Evolutionary conservation across 2,329 filamentous ascomycete species (phyloP), one percentile per base, ranked within the genome.

Genomic region (Talaromyces sp.): DNA sequence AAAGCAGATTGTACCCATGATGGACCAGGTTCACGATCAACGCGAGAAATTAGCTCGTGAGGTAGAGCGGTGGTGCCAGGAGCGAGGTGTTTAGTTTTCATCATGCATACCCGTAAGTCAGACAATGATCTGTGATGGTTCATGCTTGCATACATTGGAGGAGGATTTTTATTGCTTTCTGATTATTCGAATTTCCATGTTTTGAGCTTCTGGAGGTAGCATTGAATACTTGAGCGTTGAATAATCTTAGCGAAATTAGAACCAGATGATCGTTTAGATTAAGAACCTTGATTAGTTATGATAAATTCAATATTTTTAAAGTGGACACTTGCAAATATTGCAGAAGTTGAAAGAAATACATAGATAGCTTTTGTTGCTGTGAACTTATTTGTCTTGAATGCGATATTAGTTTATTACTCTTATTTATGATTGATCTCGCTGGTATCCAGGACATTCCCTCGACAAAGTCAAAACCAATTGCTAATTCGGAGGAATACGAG

Each of bases 41-140:
- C 68, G 66, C 54, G 71, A 69, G 55, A 80, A 79, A 61, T 69
- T 77, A 60, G 68, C 68, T 3, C 70, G 75, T 63, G 79, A 81
- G 67, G 79, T 81, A 34, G 73, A 76, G 66, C 73, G 68, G 63
- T 81, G 78, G 74, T 81, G 79, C 59, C 69, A 76, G 64, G 79
- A 81, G 65, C 72, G 79, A 31, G 76, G 78, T 5, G 76, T 77
- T 54, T 77, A 61, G 66, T 52, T 14, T 7, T 42, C 4, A 30
- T 14, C 3, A 42, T 10, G 27, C 10, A 58, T 2, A 31, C 7
- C 18, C 42, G 9, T 12, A 23, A 10, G 3, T 47, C 2, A 9
- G 16, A 42, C 8, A 47, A 12, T 12, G n/a, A 8, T 56, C 27
- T 56, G 54, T 56, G 42, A 23, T 23, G n/a, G 42, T 12, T 36